phyloP scores from a whole-genome alignment of 768 basidiomycete genomes.

The Boletus tylopilopsis region DNA sequence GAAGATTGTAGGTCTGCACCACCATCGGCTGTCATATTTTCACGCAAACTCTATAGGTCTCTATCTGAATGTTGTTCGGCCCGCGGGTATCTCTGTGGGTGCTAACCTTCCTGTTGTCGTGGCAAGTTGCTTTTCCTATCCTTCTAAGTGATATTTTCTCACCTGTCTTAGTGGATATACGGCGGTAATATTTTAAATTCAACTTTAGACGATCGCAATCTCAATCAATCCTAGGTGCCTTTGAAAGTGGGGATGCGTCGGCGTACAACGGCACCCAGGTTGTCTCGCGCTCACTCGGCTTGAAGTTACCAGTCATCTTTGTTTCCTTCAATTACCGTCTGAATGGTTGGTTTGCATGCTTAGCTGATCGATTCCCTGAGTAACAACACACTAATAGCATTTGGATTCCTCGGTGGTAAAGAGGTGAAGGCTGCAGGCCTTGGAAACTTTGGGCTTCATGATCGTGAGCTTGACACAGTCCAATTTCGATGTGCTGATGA shows the following conservation, averaged over 20 bases:
- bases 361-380: neutral
- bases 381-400: constrained; percentile 15
- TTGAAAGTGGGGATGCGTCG: constrained; percentile 2
- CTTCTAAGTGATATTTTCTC: neutral
- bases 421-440: neutral
- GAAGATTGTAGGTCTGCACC: constrained; percentile 13
- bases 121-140: constrained; percentile 4
- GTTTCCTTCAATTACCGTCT: constrained; percentile 1
- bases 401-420: constrained; percentile 29
- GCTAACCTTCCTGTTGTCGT: constrained; percentile 21
- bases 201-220: neutral
- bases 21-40: neutral
- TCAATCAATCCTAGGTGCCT: constrained; percentile 8
- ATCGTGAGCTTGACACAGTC: constrained; percentile 21
- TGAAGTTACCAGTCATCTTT: neutral
- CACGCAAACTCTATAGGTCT: constrained; percentile 16
- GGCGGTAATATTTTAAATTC: neutral
- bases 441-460: constrained; percentile 23
- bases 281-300: constrained; percentile 15
- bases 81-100: neutral
- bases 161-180: neutral
- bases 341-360: constrained; percentile 14
- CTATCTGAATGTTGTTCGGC: constrained; percentile 17
- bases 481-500: neutral
- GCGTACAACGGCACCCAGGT: constrained; percentile 18